Evolutionary conservation across 169 alveolate genomes (phyloP), one percentile per base, ranked within the genome.

Genomic region (Cryptosporidium muris): DNA sequence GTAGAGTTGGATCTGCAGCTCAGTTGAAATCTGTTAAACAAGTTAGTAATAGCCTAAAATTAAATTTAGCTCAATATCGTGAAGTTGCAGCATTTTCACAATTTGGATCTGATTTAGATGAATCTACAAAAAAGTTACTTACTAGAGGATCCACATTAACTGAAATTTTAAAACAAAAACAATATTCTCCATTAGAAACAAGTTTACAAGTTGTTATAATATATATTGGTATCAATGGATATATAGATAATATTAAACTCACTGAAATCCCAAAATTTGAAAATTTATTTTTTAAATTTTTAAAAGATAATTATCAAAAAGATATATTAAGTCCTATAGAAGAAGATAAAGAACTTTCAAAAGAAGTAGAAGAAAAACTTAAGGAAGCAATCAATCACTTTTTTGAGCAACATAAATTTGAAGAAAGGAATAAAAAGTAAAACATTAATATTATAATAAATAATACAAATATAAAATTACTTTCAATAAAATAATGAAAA

Each of bases 1-100:
- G 97, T 45, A 94, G 99, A 62, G 98, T 97, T 82, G 99, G 99
- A 58, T 94, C 98, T 42, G 98, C 99, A 37, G 98, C 99, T 43
- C 97, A 96, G 88, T 92, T 92, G 64, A 95, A 94, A 89, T 95
- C 97, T 40, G 93, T 96, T 96, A 93, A 91, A 67, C 89, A 92
- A 58, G 89, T 90, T 25, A 7, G 80, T 36, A n/a, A 38, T 34
- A 16, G 58, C 38, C 81, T 68, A 38, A 58, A 54, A 58, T 49
- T 60, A 4, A 45, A 34, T 51, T 51, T 54, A 25, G 14, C 48
- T 12, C 80, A 58, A 48, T 74, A n/a, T 49, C 25, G 38, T 25
- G 64, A 51, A 43, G 25, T 74, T 38, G 9, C 82, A 43, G 48
- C n/a, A 60, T n/a, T 64, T 49, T 40, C 42, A 47, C 11, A 36